A percentile compares a stretch with the other conserved stretches of the same genome.
Evolutionary conservation across 345 rosid genomes (phyloP).

Genomic region (Citrus sinensis): DNA sequence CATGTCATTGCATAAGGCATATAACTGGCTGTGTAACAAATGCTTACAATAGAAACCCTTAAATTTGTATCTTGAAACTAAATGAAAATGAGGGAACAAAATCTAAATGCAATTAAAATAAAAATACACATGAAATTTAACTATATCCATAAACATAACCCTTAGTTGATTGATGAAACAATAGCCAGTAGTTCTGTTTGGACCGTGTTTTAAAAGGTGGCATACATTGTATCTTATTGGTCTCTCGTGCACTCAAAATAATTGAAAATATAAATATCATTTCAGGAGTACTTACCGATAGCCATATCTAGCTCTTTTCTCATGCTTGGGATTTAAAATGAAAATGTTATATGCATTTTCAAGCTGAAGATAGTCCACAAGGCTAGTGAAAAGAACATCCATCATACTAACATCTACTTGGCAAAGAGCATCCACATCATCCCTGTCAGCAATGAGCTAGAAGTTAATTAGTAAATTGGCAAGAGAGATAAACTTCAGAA

Average conservation of each 20-base stretch:
- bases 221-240: not conserved
- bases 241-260: not conserved
- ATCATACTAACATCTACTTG: constrained; percentile 89
- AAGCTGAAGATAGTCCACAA: constrained; percentile 84
- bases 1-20: not conserved
- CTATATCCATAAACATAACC: not conserved
- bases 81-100: not conserved
- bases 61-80: not conserved
- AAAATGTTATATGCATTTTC: constrained; percentile 85
- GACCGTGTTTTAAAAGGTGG: not conserved
- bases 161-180: not conserved
- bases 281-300: constrained; percentile 55
- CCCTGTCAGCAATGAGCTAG: constrained; percentile 46
- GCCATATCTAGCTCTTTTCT: constrained; percentile 68
- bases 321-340: constrained; percentile 74
- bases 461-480: constrained; percentile 13
- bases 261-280: constrained; percentile 3
- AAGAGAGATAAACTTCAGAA: constrained; percentile 10
- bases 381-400: constrained; percentile 83
- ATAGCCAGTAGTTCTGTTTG: not conserved
- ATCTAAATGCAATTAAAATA: not conserved
- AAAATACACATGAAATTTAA: too few relatives aligned
- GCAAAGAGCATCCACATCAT: constrained; percentile 54
- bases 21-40: not conserved
- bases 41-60: not conserved